phyloP scores from a whole-genome alignment of 306 rosid species.

The Herpetospermum pedunculosum region DNA sequence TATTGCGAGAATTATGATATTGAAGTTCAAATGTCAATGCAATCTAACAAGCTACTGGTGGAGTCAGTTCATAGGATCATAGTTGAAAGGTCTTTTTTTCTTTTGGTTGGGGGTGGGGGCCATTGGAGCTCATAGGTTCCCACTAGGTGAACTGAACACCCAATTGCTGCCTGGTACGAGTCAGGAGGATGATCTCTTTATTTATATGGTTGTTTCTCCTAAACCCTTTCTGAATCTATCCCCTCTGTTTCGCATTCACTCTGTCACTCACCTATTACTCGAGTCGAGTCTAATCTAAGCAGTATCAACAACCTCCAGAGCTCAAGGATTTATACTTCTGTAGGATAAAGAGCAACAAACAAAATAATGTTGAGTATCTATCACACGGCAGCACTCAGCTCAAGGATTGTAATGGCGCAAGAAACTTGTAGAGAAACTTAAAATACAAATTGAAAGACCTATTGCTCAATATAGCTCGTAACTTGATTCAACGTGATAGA shows the following conservation, averaged over 20 bases:
- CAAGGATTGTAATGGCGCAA: background rate
- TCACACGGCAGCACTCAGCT: background rate
- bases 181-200: background rate
- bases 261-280: background rate
- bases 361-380: background rate
- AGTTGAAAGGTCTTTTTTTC: background rate
- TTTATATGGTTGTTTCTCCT: background rate
- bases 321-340: background rate
- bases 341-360: background rate
- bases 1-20: background rate
- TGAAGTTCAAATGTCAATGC: background rate
- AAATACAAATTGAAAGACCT: background rate
- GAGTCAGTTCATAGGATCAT: background rate
- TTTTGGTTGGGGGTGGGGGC: background rate
- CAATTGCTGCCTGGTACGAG: background rate
- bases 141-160: background rate
- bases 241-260: too few relatives aligned
- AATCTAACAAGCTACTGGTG: background rate
- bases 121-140: background rate
- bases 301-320: background rate
- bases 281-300: background rate
- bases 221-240: too few relatives aligned
- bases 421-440: background rate
- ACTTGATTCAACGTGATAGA: background rate
- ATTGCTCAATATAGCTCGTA: background rate